These are phyloP conservation scores for Aspergillus bombycis DNA, from an alignment of 2,329 filamentous ascomycete genomes.

Conservation along the genomic window DNA sequence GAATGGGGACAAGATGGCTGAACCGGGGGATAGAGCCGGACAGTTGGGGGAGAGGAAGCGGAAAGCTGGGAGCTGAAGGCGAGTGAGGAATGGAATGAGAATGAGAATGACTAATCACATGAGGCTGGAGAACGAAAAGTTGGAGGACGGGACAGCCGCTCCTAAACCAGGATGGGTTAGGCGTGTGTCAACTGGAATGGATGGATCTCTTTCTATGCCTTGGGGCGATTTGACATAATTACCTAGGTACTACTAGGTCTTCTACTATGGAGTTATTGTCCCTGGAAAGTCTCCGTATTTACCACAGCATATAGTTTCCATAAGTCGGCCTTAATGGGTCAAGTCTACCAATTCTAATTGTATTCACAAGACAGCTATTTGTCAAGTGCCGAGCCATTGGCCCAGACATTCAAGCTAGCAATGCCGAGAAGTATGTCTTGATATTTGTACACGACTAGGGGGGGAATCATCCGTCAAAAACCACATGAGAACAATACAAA, in stretches of 20 bases:
- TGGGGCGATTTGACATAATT: too few species aligned
- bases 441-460: slow-evolving; percentile 27
- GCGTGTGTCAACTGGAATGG: neutral
- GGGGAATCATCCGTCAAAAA: slow-evolving; percentile 25
- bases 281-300: neutral
- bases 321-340: neutral
- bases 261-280: too few species aligned
- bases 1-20: slow-evolving; percentile 18
- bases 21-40: slow-evolving; percentile 12
- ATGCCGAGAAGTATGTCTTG: slow-evolving; percentile 14
- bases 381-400: neutral
- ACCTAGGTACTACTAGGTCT: too few species aligned
- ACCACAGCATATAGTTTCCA: neutral
- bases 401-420: neutral
- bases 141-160: slow-evolving; percentile 2
- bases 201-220: too few species aligned
- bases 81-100: slow-evolving; percentile 1
- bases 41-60: slow-evolving; percentile 11
- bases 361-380: slow-evolving; percentile 6
- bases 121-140: slow-evolving; percentile 5
- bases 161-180: neutral
- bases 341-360: neutral
- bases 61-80: neutral
- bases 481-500: slow-evolving; percentile 16
- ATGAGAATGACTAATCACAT: slow-evolving; percentile 6